Percentiles rank a stretch among this genome's conserved stretches.
phyloP scores from a whole-genome alignment of 176 grass and related monocot genomes.

The Aegilops umbellulata region DNA sequence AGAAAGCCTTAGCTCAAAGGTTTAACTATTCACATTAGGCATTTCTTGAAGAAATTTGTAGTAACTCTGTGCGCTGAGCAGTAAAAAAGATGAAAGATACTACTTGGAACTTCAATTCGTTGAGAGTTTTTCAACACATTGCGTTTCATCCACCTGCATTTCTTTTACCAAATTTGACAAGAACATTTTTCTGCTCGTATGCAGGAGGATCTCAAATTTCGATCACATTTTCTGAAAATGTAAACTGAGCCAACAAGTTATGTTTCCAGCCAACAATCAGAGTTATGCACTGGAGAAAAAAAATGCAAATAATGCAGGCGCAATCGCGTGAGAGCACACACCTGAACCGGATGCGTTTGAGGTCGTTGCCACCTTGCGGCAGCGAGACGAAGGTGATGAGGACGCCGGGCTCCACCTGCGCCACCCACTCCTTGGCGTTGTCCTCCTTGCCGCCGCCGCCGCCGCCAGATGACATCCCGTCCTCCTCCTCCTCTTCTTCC shows the following conservation, averaged over 20 bases:
- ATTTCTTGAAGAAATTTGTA: background rate
- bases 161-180: background rate
- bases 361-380: slow-evolving; percentile 88
- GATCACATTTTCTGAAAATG: background rate
- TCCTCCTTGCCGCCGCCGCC: slow-evolving; percentile 41
- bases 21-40: background rate
- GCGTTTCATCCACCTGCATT: background rate
- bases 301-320: background rate
- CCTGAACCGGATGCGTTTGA: slow-evolving; percentile 98
- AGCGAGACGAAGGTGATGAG: slow-evolving; percentile 91
- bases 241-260: background rate
- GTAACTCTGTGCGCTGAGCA: background rate
- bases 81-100: background rate
- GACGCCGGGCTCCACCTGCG: slow-evolving; percentile 95
- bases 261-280: background rate
- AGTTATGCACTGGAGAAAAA: background rate
- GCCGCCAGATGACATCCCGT: slow-evolving; percentile 31
- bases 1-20: background rate
- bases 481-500: slow-evolving; percentile 43
- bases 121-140: background rate
- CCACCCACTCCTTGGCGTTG: slow-evolving; percentile 91
- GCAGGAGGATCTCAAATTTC: background rate
- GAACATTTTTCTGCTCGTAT: background rate
- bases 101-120: background rate
- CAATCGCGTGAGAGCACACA: slow-evolving; percentile 18